Conservation (phyloP, 345 rosid genomes). For the Aurinia saxatilis region DNA sequence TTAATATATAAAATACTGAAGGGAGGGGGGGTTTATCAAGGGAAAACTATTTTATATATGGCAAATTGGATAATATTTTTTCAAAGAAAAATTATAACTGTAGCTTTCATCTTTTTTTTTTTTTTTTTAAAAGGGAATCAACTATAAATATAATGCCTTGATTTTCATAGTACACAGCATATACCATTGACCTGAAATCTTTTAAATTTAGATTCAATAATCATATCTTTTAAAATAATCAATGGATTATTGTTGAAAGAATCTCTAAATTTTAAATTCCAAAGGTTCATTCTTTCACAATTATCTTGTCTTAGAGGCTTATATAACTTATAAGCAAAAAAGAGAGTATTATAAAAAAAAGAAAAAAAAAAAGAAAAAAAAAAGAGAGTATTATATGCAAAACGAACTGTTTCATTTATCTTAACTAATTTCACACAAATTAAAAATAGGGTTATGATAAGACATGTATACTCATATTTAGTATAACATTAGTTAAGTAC, state of each 20-base stretch:
- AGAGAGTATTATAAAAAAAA: too few species aligned
- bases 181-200: background rate
- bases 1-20: background rate
- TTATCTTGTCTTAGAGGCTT: slow-evolving; percentile 1
- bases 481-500: too few species aligned
- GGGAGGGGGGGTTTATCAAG: background rate
- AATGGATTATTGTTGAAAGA: slow-evolving; percentile 19
- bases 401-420: too few species aligned
- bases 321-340: too few species aligned
- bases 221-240: background rate
- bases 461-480: too few species aligned
- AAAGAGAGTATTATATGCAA: too few species aligned
- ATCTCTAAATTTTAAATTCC: background rate
- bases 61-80: background rate
- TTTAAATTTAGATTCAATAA: background rate
- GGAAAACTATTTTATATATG: background rate
- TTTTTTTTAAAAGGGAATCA: background rate
- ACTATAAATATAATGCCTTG: background rate
- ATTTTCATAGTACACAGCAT: slow-evolving; percentile 1
- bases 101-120: background rate
- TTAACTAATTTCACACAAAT: too few species aligned
- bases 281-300: background rate
- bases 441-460: too few species aligned
- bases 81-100: background rate
- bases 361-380: too few species aligned